These are phyloP conservation scores for Alternaria hordeiaustralica DNA, from an alignment of 2,329 filamentous ascomycete species.

Conservation along the genomic window DNA sequence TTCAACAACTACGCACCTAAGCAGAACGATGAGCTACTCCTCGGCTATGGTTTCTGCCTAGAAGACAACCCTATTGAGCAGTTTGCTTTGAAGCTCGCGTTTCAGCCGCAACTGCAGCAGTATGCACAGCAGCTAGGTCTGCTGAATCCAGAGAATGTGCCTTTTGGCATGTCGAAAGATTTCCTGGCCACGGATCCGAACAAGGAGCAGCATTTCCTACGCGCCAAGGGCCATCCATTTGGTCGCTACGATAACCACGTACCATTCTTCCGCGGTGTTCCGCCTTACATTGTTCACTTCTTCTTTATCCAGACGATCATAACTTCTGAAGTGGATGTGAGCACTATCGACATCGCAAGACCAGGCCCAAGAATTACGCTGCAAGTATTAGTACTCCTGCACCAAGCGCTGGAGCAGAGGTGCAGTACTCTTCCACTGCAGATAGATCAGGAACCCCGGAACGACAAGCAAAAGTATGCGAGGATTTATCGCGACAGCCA, in stretches of 20 bases:
- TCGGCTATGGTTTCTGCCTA: constrained; percentile 61
- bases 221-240: constrained; percentile 38
- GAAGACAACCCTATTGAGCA: constrained; percentile 56
- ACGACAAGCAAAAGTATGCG: constrained; percentile 50
- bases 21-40: constrained; percentile 59
- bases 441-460: constrained; percentile 19
- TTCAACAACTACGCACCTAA: constrained; percentile 63
- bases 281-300: constrained; percentile 42
- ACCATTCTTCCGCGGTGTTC: constrained; percentile 43
- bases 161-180: constrained; percentile 34
- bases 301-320: constrained; percentile 38
- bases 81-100: constrained; percentile 51
- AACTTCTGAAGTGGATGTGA: constrained; percentile 22
- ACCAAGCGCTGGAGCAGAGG: constrained; percentile 32
- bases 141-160: constrained; percentile 25
- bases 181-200: constrained; percentile 29
- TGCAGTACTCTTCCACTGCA: constrained; percentile 25
- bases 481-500: constrained; percentile 54
- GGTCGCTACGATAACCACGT: constrained; percentile 41
- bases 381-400: constrained; percentile 28
- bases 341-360: constrained; percentile 12
- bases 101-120: constrained; percentile 44
- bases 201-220: constrained; percentile 44
- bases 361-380: constrained; percentile 30
- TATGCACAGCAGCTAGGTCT: constrained; percentile 25